phyloP scores from a whole-genome alignment of 192 early-diverging fungal genomes.

The Pilaira anomala region DNA sequence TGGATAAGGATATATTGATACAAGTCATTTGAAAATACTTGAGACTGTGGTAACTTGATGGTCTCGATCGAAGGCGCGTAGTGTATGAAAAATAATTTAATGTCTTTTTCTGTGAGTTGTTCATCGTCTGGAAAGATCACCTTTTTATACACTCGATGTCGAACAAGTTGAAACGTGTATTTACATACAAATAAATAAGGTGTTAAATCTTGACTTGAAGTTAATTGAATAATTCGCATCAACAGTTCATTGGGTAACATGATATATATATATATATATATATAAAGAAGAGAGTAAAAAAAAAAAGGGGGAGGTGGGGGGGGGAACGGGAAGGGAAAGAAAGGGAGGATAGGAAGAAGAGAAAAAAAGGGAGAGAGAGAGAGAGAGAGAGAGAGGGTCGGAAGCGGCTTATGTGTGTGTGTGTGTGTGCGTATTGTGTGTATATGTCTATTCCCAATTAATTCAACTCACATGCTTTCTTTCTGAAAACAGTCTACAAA shows the following conservation, averaged over 20 bases:
- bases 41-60: constrained; percentile 20
- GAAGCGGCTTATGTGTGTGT: too few species aligned
- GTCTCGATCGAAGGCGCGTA: constrained; percentile 19
- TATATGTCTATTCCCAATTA: too few species aligned
- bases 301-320: too few species aligned
- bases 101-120: constrained; percentile 3
- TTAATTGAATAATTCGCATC: constrained; percentile 16
- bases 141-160: constrained; percentile 18
- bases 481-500: too few species aligned
- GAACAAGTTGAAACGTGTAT: constrained; percentile 17
- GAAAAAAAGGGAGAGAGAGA: too few species aligned
- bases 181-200: constrained; percentile 21
- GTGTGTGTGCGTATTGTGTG: too few species aligned
- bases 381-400: too few species aligned
- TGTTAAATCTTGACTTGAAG: neutral
- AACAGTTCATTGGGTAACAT: constrained; percentile 34
- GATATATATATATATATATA: too few species aligned
- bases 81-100: constrained; percentile 24
- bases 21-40: constrained; percentile 10
- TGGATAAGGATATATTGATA: constrained; percentile 9
- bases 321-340: too few species aligned
- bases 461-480: too few species aligned
- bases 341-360: too few species aligned
- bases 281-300: too few species aligned
- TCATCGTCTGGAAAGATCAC: constrained; percentile 24